These are phyloP conservation scores for Eutypella sp. DNA, from an alignment of 2,329 filamentous ascomycete genomes.

Conservation along the genomic window DNA sequence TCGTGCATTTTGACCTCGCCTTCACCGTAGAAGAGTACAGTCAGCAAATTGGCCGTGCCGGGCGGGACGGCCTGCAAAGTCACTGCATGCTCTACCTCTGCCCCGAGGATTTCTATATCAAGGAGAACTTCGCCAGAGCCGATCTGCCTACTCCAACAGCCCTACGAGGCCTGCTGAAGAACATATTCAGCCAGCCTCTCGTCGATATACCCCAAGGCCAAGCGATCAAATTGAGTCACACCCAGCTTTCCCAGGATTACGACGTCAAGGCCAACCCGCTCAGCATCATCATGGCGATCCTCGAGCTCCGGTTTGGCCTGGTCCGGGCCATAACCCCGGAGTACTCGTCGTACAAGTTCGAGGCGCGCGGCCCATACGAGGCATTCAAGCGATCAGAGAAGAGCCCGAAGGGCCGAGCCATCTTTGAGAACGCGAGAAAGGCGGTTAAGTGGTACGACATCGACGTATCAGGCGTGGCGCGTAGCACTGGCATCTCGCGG, in stretches of 20 bases:
- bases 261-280: conserved; percentile 50
- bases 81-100: conserved; percentile 55
- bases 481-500: conserved; percentile 31
- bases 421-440: conserved; percentile 36
- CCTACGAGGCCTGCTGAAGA: conserved; percentile 41
- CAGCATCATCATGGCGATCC: conserved; percentile 51
- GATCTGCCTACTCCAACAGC: conserved; percentile 51
- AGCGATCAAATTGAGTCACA: conserved; percentile 41
- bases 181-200: conserved; percentile 42
- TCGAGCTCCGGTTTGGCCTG: conserved; percentile 54
- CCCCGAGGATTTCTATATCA: conserved; percentile 51
- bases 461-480: conserved; percentile 40
- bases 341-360: conserved; percentile 52
- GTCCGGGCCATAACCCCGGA: conserved; percentile 53
- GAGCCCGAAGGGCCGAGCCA: conserved; percentile 37
- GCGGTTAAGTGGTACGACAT: conserved; percentile 39
- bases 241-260: conserved; percentile 40
- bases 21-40: conserved; percentile 52
- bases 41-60: conserved; percentile 53
- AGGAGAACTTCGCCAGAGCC: conserved; percentile 55
- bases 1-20: conserved; percentile 48
- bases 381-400: conserved; percentile 29
- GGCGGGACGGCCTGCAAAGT: conserved; percentile 47
- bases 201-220: conserved; percentile 30
- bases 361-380: conserved; percentile 28